Base-by-base conservation (phyloP, 352 stramenopile genomes). In the Poterioochromonas sp. region DNA sequence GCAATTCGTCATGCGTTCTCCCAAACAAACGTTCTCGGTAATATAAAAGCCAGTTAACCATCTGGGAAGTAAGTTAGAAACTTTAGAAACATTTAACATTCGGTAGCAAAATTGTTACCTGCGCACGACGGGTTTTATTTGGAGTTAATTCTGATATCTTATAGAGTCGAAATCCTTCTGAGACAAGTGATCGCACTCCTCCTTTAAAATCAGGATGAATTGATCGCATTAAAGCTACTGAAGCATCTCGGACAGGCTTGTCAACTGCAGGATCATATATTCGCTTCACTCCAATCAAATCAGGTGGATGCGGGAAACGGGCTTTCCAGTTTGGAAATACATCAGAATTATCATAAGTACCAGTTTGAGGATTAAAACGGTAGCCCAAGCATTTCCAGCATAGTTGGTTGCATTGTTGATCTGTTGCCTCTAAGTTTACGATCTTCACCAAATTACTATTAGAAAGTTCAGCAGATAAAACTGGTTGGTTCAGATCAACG, bases 261-360 rank as follows among this genome's bases (percentile, higher is more conserved):
- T 62, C 51, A 34, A 62, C 29, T 22, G 8, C 8, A 62, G 51
- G 51, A 22, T 34, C 32, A 44, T 80, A 81, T 69, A 87, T 82
- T 32, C 88, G 80, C 54, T 85, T 83, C 80, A 92, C 89, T 37
- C 89, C 89, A 49, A 94, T 85, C 0, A 94, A 78, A 80, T 94
- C 89, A 15, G 88, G 87, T 54, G 89, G 88, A 29, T 62, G 77
- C 0, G 88, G 88, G 82, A 85, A 93, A 60, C 84, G 86, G 41
- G 86, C 84, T 40, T 83, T 85, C 89, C 88, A 93, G 40, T 89
- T 90, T n/a, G 88, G 87, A 81, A 92, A 93, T 0, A 89, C 85
- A 29, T 87, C 78, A 5, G 80, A 71, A 32, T 80, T 79, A 29
- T 76, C 81, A 87, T 88, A 93, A 41, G 58, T 49, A 71, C 87